Base-by-base conservation (phyloP, 352 stramenopile genomes). In the Phytophthora chlamydospora region DNA sequence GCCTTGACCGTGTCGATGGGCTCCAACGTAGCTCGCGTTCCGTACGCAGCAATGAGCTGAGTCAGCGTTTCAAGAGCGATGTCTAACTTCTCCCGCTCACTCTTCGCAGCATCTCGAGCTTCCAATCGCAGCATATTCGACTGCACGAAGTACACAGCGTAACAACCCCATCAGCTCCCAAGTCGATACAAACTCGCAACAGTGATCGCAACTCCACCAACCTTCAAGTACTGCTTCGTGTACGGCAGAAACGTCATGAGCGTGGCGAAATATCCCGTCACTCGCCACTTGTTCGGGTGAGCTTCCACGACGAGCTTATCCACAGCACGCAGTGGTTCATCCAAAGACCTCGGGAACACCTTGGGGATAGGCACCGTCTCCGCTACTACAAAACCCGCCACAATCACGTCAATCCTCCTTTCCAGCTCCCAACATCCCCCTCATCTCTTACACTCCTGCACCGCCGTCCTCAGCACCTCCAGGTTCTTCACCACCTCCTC, bases 161-260 rank as follows among this genome's bases (percentile, higher is more conserved):
- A 53, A 31, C 57, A 57, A 17, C 1, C 31, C 13, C 29, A 12
- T 41, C 8, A 52, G 12, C 7, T 21, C 51, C 16, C 24, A 29
- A 29, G 24, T 29, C 4, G 24, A 64, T 11, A 50, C 29, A 53
- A 31, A 51, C 11, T 24, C 7, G 21, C 11, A 35, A 27, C 1
- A 19, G 13, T 19, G 16, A n/a, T 3, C 2, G 11, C 11, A 19
- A 34, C 10, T 29, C 27, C 17, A 38, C 66, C 12, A 40, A 91
- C 83, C 75, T 93, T 92, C 17, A 96, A 55, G 32, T 92, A 93
- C 58, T 92, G 86, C 57, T 96, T 96, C 2, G 87, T 96, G 57
- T 93, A 96, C 31, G 87, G 87, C 39, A 96, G 59, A 57, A 96
- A 96, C 39, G 79, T 88, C 87, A 94, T 94, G 29, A 96, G 69